A percentile compares a stretch with the other conserved stretches of the same genome.
These are phyloP conservation scores for Globisporangium cylindrosporum DNA, from an alignment of 352 stramenopile genomes.

Conservation along the genomic window DNA sequence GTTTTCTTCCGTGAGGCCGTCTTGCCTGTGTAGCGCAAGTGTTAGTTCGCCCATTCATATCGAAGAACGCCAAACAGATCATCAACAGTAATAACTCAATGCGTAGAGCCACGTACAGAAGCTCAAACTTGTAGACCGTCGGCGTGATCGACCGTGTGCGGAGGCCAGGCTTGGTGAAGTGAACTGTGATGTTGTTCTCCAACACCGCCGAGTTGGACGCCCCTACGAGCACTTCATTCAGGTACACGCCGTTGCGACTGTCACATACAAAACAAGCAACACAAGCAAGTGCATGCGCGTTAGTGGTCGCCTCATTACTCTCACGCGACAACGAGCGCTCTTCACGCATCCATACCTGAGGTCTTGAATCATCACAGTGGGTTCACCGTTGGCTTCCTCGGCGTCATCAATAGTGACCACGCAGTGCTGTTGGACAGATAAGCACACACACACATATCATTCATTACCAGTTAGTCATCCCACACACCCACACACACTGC, in stretches of 20 bases:
- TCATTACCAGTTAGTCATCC: conserved; percentile 1
- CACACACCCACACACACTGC: background rate
- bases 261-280: background rate
- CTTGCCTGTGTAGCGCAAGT: background rate
- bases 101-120: conserved; percentile 36
- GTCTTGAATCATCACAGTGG: conserved; percentile 44
- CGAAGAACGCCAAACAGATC: no score
- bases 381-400: conserved; percentile 17
- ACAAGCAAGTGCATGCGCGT: background rate
- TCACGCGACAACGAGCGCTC: background rate
- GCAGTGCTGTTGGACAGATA: conserved; percentile 48
- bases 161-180: conserved; percentile 65
- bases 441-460: conserved; percentile 5
- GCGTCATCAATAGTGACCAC: conserved; percentile 36
- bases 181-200: conserved; percentile 45
- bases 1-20: conserved; percentile 5
- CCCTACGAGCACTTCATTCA: conserved; percentile 59
- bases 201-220: conserved; percentile 33
- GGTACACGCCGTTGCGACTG: conserved; percentile 68
- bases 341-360: conserved; percentile 40
- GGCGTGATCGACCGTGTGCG: conserved; percentile 27
- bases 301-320: background rate
- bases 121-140: conserved; percentile 64
- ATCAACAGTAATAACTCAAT: background rate
- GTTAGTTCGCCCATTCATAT: background rate